Evolutionary conservation across 1,284 basidiomycete genomes (phyloP).

Genomic region (Butyriboletus pseudospeciosus): DNA sequence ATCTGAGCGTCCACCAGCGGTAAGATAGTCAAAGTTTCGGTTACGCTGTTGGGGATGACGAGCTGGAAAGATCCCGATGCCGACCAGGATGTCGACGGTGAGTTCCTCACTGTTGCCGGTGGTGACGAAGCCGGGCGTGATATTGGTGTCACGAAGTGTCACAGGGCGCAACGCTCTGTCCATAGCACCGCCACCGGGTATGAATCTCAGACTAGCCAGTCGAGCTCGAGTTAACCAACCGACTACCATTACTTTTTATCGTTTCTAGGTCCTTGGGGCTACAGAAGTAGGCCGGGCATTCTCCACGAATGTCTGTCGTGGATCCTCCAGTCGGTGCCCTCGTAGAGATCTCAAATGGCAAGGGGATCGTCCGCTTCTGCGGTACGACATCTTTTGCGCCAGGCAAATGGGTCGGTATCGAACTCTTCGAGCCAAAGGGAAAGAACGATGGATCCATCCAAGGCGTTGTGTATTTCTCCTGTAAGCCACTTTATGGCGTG

Average conservation of each 20-base stretch:
- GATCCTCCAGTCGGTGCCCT: constrained; percentile 55
- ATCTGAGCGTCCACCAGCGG: constrained; percentile 8
- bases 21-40: not conserved
- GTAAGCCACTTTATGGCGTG: constrained; percentile 74
- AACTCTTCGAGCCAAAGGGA: constrained; percentile 76
- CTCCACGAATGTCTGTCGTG: constrained; percentile 20
- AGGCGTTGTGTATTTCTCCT: constrained; percentile 82
- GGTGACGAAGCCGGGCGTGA: constrained; percentile 11
- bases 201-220: not conserved
- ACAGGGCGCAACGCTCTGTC: not conserved
- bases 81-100: not conserved
- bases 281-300: constrained; percentile 1
- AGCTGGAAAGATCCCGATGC: constrained; percentile 1
- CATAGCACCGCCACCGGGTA: constrained; percentile 18
- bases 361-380: constrained; percentile 82
- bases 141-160: constrained; percentile 5
- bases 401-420: constrained; percentile 95
- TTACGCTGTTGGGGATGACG: not conserved
- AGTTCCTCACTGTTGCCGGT: constrained; percentile 7
- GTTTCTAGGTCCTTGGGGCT: not conserved
- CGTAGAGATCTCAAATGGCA: constrained; percentile 74
- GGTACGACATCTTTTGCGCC: constrained; percentile 82
- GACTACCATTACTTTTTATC: not conserved
- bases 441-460: constrained; percentile 96
- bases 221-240: not conserved